Evolutionary conservation across 1,139 yeast species (phyloP).

Genomic region (Suhomyces atakaporum): DNA sequence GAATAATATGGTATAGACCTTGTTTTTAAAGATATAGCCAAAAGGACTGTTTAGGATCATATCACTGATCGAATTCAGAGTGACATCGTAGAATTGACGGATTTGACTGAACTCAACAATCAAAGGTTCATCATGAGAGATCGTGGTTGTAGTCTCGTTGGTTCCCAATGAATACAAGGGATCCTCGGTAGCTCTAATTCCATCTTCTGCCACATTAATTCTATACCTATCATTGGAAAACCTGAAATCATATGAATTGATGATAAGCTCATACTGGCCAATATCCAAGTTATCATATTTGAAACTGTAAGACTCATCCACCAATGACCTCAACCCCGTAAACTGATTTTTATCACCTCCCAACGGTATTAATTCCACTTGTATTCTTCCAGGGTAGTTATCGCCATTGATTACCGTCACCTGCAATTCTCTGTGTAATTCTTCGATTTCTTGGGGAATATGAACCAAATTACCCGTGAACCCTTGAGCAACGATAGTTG

Average conservation of each 20-base stretch:
- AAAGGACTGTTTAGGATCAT: conserved; percentile 45
- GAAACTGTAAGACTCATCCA: conserved; percentile 32
- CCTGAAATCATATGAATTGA: conserved; percentile 41
- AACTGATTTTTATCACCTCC: conserved; percentile 13
- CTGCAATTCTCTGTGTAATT: conserved; percentile 21
- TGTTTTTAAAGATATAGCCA: conserved; percentile 44
- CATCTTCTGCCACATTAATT: conserved; percentile 25
- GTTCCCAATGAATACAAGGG: conserved; percentile 11
- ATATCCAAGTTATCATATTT: conserved; percentile 24
- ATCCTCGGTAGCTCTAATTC: conserved; percentile 25
- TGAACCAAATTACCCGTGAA: conserved; percentile 21
- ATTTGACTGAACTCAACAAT: conserved; percentile 22
- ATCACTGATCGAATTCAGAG: conserved; percentile 34
- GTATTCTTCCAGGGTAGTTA: conserved; percentile 39
- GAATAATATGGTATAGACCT: conserved; percentile 38
- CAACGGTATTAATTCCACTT: conserved; percentile 27
- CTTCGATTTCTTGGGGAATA: conserved; percentile 28
- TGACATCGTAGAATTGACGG: conserved; percentile 39
- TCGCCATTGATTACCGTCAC: conserved; percentile 35
- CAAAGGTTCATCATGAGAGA: conserved; percentile 25
- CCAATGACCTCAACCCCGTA: conserved; percentile 17
- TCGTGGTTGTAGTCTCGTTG: conserved; percentile 22
- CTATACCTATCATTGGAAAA: conserved; percentile 30
- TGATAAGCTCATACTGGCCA: conserved; percentile 39
- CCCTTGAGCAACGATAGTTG: conserved; percentile 4